Evolutionary conservation across 2,329 filamentous ascomycete species (phyloP).

Genomic region (Ceratocystis colombiana): DNA sequence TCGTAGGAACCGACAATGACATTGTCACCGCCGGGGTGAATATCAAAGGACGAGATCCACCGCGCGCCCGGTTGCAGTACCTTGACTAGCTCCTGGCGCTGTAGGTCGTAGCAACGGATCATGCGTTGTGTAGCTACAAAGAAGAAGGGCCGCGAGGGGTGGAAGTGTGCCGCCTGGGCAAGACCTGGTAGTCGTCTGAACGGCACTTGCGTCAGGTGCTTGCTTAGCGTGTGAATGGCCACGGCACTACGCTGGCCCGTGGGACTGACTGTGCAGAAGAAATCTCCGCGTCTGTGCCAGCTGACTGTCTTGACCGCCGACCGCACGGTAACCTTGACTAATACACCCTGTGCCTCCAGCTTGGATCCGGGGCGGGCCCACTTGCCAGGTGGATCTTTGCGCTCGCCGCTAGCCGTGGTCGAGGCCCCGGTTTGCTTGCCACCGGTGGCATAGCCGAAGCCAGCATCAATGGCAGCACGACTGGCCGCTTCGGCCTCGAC

Average conservation of each 20-base stretch:
- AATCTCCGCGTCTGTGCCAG: slow-evolving; percentile 92
- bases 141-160: slow-evolving; percentile 83
- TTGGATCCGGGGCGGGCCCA: slow-evolving; percentile 71
- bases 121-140: slow-evolving; percentile 92
- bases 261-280: slow-evolving; percentile 85
- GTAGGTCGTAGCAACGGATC: slow-evolving; percentile 88
- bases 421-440: slow-evolving; percentile 42
- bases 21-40: slow-evolving; percentile 90
- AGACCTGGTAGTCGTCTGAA: slow-evolving; percentile 69
- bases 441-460: slow-evolving; percentile 85
- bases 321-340: slow-evolving; percentile 70
- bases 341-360: slow-evolving; percentile 66
- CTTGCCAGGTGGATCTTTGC: slow-evolving; percentile 66
- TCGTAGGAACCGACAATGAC: slow-evolving; percentile 92
- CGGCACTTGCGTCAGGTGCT: slow-evolving; percentile 88
- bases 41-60: slow-evolving; percentile 86
- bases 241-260: slow-evolving; percentile 68
- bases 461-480: slow-evolving; percentile 67
- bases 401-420: slow-evolving; percentile 44
- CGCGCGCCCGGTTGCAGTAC: slow-evolving; percentile 86
- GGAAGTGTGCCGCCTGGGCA: slow-evolving; percentile 84
- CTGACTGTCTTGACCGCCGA: slow-evolving; percentile 75
- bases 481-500: slow-evolving; percentile 64
- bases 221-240: slow-evolving; percentile 87
- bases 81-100: slow-evolving; percentile 83